A percentile compares a stretch with the other conserved stretches of the same genome.
Conservation (phyloP, 1,284 basidiomycete genomes). For the Agroathelia rolfsii region DNA sequence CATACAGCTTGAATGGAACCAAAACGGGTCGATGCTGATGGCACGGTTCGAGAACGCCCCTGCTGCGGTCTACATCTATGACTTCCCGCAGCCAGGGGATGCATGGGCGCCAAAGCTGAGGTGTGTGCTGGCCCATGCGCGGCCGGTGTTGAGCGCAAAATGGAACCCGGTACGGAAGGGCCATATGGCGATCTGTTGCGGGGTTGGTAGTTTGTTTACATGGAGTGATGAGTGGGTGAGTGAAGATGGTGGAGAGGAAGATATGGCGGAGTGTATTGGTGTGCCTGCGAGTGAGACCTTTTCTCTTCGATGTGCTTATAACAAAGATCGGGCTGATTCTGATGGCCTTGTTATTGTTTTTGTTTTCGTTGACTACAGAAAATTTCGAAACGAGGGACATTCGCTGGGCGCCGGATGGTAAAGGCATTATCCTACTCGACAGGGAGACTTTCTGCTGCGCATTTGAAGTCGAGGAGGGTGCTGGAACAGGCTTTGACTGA, state of each 20-base stretch:
- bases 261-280: constrained; percentile 75
- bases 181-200: constrained; percentile 60
- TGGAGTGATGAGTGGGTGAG: constrained; percentile 78
- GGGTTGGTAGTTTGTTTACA: constrained; percentile 55
- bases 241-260: constrained; percentile 44
- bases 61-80: constrained; percentile 47
- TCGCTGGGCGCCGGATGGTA: constrained; percentile 77
- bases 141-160: constrained; percentile 46
- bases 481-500: too few species aligned
- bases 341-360: constrained; percentile 6
- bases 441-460: constrained; percentile 76
- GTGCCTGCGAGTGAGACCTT: constrained; percentile 67
- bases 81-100: constrained; percentile 47
- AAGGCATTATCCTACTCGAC: constrained; percentile 62
- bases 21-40: constrained; percentile 60
- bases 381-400: constrained; percentile 57
- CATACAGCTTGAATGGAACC: constrained; percentile 70
- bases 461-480: constrained; percentile 62
- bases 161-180: constrained; percentile 76
- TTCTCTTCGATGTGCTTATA: too few species aligned
- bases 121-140: constrained; percentile 54
- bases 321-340: constrained; percentile 1
- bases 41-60: constrained; percentile 62
- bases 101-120: constrained; percentile 50
- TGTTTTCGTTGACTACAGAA: constrained; percentile 30